A percentile compares a stretch with the other conserved stretches of the same genome.
Conservation (phyloP, 371 early-diverging fungal genomes). For the Mucor mucedo region DNA sequence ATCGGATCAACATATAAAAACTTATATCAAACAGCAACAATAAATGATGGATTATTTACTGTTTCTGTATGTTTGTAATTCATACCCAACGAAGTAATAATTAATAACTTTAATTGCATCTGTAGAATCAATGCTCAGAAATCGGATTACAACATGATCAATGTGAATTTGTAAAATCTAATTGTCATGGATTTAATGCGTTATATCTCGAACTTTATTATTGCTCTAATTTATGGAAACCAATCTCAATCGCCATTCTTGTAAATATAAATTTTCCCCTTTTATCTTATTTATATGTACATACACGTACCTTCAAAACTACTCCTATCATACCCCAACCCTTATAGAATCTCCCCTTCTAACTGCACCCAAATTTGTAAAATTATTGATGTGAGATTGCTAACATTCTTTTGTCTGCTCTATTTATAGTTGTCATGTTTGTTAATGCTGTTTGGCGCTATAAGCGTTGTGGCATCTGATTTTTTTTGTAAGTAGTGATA, state of each 20-base stretch:
- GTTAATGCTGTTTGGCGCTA: slow-evolving; percentile 63
- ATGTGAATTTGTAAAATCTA: slow-evolving; percentile 58
- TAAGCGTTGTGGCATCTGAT: slow-evolving; percentile 72
- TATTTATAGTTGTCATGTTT: slow-evolving; percentile 32
- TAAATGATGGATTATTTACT: not conserved
- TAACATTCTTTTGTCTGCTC: not conserved
- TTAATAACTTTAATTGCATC: not conserved
- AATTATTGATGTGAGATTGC: not conserved
- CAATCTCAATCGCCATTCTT: slow-evolving; percentile 43
- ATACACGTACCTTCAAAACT: not conserved
- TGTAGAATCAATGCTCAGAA: slow-evolving; percentile 23
- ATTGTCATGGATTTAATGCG: slow-evolving; percentile 59
- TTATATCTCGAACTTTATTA: slow-evolving; percentile 67
- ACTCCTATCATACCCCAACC: slow-evolving; percentile 10
- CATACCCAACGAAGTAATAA: not conserved
- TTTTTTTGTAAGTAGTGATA: slow-evolving; percentile 62
- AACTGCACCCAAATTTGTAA: slow-evolving; percentile 2
- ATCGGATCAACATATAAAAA: not conserved
- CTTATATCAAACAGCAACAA: not conserved
- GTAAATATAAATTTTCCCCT: slow-evolving; percentile 33
- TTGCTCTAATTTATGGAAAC: slow-evolving; percentile 55
- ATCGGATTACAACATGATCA: slow-evolving; percentile 57
- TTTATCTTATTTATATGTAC: not conserved
- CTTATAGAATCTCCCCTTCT: not conserved
- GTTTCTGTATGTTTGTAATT: not conserved